Evolutionary conservation across 108 stramenopile species (phyloP), one percentile per base, ranked within the genome.

Genomic region (Pseudonitzschia pungens): DNA sequence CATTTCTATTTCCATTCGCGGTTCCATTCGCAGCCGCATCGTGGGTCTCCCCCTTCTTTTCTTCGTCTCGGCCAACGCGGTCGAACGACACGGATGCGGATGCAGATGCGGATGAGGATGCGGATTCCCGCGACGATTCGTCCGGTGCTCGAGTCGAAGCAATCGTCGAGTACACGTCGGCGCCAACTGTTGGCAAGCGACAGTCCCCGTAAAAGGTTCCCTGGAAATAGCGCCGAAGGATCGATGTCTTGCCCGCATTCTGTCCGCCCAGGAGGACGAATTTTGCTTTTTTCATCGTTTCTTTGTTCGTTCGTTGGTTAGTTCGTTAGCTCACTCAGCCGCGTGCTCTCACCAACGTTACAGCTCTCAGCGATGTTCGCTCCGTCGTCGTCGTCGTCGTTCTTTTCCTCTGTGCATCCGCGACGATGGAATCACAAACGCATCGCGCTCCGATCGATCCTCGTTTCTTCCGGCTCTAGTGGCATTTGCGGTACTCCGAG

Each of bases 221-320:
- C 52, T 78, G 64, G 68, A 88, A 84, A 59, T 84, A 85, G 57
- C 86, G 80, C 26, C 87, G 70, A 29, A 89, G 55, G 22, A 93
- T 70, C 14, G 80, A 82, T 0, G 92, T 91, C 58, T 93, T 90
- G 9, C 92, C 92, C 16, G 89, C 92, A n/a, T 75, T 77, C 12
- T 84, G 78, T 26, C 75, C 73, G 12, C 87, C 87, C 4, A 89
- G 70, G 18, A 88, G 70, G n/a, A 84, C 77, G 58, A 82, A 87
- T 54, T 72, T 72, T 15, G 72, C 51, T 58, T 81, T 87, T 24
- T 21, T 50, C 45, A 27, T 67, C 11, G 45, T 18, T n/a, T n/a
- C n/a, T n/a, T n/a, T n/a, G n/a, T n/a, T n/a, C n/a, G n/a, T n/a
- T n/a, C n/a, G n/a, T n/a, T n/a, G n/a, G n/a, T n/a, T n/a, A n/a